Conservation (phyloP, 2,329 filamentous ascomycete genomes). For the Stagonosporopsis vannaccii region DNA sequence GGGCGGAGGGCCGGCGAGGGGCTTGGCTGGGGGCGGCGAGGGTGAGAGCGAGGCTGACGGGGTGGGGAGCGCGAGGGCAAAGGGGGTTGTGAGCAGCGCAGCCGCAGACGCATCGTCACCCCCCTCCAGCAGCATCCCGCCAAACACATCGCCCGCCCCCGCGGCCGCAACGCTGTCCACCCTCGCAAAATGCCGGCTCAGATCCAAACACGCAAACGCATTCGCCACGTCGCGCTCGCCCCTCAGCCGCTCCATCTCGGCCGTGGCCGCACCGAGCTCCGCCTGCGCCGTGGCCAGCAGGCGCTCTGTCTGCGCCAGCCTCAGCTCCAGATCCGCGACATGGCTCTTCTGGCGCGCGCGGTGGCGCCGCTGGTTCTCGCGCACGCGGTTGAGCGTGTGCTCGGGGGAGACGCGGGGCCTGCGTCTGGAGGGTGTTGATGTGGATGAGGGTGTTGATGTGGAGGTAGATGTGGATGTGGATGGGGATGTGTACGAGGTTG, state of each 20-base stretch:
- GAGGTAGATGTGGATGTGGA: constrained; percentile 8
- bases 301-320: constrained; percentile 40
- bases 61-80: background rate
- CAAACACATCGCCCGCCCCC: background rate
- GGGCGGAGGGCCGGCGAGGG: constrained; percentile 29
- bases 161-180: background rate
- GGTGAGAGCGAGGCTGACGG: background rate
- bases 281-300: constrained; percentile 16
- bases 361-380: constrained; percentile 62
- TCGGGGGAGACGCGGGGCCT: constrained; percentile 41
- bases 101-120: background rate
- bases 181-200: constrained; percentile 10
- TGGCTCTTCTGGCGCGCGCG: constrained; percentile 54
- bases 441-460: constrained; percentile 8
- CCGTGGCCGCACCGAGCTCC: background rate
- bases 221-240: constrained; percentile 24
- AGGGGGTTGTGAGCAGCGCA: background rate
- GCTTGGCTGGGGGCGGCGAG: no score
- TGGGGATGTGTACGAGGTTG: no score
- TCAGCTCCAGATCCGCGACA: constrained; percentile 51
- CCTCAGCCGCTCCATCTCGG: constrained; percentile 18
- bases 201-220: constrained; percentile 13
- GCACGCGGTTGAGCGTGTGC: constrained; percentile 52
- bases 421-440: constrained; percentile 14
- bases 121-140: background rate